These are phyloP conservation scores for Aegle marmelos DNA, from an alignment of 345 rosid species.

Conservation along the genomic window DNA sequence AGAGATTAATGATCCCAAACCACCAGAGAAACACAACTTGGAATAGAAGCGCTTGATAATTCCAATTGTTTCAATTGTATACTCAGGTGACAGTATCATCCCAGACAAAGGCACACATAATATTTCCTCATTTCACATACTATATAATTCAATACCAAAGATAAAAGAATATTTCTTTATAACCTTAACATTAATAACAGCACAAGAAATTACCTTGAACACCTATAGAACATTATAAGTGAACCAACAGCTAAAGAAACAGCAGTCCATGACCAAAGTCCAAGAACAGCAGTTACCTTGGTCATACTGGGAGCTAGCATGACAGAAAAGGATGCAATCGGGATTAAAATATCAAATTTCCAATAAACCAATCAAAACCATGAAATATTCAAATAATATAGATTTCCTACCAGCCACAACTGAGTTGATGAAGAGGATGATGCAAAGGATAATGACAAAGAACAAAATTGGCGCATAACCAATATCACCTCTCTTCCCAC, in stretches of 20 bases:
- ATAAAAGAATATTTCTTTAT: not conserved
- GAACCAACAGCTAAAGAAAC: slow-evolving; percentile 62
- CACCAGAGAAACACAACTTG: not conserved
- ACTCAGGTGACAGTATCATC: not conserved
- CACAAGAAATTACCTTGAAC: slow-evolving; percentile 62
- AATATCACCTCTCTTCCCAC: slow-evolving; percentile 46
- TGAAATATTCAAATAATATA: slow-evolving; percentile 4
- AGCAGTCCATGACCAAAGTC: slow-evolving; percentile 77
- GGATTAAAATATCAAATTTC: slow-evolving; percentile 11
- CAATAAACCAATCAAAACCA: not conserved
- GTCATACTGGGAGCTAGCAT: slow-evolving; percentile 72
- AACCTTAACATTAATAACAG: slow-evolving; percentile 12
- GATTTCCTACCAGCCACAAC: slow-evolving; percentile 56
- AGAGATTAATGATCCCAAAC: not conserved
- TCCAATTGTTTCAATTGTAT: not conserved
- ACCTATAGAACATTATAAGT: slow-evolving; percentile 60
- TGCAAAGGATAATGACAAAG: slow-evolving; percentile 38
- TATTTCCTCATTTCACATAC: not conserved
- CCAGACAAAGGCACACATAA: not conserved
- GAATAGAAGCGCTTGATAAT: not conserved
- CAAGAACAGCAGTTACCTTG: slow-evolving; percentile 78
- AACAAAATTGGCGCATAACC: slow-evolving; percentile 82
- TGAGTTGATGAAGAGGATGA: slow-evolving; percentile 70
- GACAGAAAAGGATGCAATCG: slow-evolving; percentile 22
- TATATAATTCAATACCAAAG: not conserved